A percentile compares a stretch with the other conserved stretches of the same genome.
phyloP scores from a whole-genome alignment of 2,329 filamentous ascomycete species.

The Aureobasidium melanogenum region DNA sequence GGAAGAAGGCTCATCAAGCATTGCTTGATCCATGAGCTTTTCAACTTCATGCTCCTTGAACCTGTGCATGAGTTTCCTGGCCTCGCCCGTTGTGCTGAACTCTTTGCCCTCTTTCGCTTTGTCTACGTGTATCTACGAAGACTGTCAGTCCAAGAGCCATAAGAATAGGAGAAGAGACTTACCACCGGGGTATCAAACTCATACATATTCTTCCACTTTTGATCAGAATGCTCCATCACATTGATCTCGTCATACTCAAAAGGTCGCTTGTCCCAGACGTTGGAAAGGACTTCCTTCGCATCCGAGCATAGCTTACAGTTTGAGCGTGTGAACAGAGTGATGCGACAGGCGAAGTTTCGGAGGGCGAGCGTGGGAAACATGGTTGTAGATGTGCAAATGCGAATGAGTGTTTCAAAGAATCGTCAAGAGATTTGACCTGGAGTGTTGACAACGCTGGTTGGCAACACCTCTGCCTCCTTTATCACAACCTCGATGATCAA shows the following conservation, averaged over 20 bases:
- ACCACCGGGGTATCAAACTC: conserved; percentile 79
- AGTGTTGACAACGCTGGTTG: not conserved
- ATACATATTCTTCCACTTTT: conserved; percentile 63
- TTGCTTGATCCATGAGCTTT: conserved; percentile 56
- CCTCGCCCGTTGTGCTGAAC: conserved; percentile 48
- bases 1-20: conserved; percentile 16
- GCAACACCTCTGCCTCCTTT: not conserved
- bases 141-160: not conserved
- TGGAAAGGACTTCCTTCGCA: conserved; percentile 58
- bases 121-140: conserved; percentile 51
- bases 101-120: conserved; percentile 42
- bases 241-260: conserved; percentile 64
- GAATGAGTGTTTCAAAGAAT: not conserved
- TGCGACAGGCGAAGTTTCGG: conserved; percentile 37
- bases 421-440: not conserved
- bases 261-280: conserved; percentile 57
- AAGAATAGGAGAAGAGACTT: conserved; percentile 19
- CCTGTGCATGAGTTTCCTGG: conserved; percentile 68
- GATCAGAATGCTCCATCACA: conserved; percentile 54
- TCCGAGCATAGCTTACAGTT: conserved; percentile 63
- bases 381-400: not conserved
- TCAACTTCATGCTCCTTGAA: conserved; percentile 60
- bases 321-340: conserved; percentile 66
- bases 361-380: conserved; percentile 18
- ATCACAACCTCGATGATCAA: too few species aligned